Base-by-base conservation (phyloP, 176 grass and related monocot species). In the Oryza meyeriana region DNA sequence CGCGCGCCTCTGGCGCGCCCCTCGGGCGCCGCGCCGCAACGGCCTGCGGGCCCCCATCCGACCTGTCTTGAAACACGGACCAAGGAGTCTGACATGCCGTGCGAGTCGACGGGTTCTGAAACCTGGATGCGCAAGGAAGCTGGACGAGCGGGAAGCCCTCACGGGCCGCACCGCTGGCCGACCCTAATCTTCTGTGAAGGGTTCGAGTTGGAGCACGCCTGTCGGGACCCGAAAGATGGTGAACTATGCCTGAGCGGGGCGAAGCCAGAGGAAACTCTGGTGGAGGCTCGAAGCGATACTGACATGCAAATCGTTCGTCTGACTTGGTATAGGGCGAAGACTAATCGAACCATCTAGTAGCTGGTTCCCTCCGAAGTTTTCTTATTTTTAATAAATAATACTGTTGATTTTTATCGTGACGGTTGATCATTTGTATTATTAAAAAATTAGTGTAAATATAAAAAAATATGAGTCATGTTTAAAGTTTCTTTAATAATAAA, bases 31-130 rank as follows among this genome's bases (percentile, higher is more conserved):
- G n/a, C n/a, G n/a, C n/a, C n/a, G n/a, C n/a, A n/a, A n/a, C n/a
- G n/a, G n/a, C n/a, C n/a, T n/a, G n/a, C n/a, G n/a, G n/a, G n/a
- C n/a, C 86, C 86, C 86, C 86, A 83, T 87, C 68, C 77, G 80
- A 91, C 92, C 92, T 77, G 40, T 94, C 86, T 94, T 91, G 84
- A 94, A 94, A 91, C 85, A 92, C 71, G 82, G 79, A 94, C 87
- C 84, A 92, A 94, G 92, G 87, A 94, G 87, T 89, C 42, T 79
- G 44, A 78, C 72, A 83, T 72, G 85, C 79, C n/a, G n/a, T n/a
- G n/a, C n/a, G n/a, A n/a, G n/a, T n/a, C n/a, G n/a, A n/a, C n/a
- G n/a, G n/a, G n/a, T n/a, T n/a, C n/a, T n/a, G n/a, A n/a, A n/a
- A n/a, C n/a, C n/a, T n/a, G n/a, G n/a, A n/a, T n/a, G n/a, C n/a